A percentile compares a stretch with the other conserved stretches of the same genome.
Evolutionary conservation across 1,284 basidiomycete genomes (phyloP).

Genomic region (Trametes hirsuta): DNA sequence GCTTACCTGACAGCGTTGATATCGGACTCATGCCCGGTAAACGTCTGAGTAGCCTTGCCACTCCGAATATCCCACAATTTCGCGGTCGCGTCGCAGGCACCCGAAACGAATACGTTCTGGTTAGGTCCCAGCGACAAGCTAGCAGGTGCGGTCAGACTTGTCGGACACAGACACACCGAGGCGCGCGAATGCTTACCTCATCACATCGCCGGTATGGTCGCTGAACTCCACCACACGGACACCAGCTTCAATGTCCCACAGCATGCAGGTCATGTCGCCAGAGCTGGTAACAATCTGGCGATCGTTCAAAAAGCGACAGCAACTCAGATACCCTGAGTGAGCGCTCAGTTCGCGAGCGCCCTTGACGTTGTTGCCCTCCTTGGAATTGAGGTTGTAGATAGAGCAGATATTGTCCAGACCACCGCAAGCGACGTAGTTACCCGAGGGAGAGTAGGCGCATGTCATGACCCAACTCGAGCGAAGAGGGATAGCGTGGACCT

Average conservation of each 20-base stretch:
- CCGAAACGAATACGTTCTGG: conserved; percentile 96
- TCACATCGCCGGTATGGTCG: conserved; percentile 99
- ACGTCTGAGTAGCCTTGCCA: conserved; percentile 96
- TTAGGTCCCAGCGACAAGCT: conserved; percentile 94
- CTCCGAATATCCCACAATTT: conserved; percentile 99
- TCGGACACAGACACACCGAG: conserved; percentile 20
- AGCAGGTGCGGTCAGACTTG: conserved; percentile 16
- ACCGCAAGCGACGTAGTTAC: conserved; percentile 97
- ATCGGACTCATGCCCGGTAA: conserved; percentile 98
- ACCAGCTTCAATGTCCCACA: conserved; percentile 99
- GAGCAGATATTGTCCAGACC: conserved; percentile 99
- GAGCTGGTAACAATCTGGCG: conserved; percentile 97
- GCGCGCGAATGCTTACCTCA: conserved; percentile 72
- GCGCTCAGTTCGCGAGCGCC: conserved; percentile 91
- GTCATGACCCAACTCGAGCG: conserved; percentile 99
- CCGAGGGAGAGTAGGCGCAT: conserved; percentile 96
- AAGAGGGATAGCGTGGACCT: conserved; percentile 98
- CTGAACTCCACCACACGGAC: conserved; percentile 96
- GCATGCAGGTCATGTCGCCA: conserved; percentile 99
- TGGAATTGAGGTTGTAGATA: conserved; percentile 91
- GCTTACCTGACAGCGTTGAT: conserved; percentile 95
- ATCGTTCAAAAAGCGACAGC: conserved; percentile 98
- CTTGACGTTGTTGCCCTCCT: conserved; percentile 72
- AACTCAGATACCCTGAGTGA: conserved; percentile 96
- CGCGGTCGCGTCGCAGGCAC: conserved; percentile 96